A percentile compares a stretch with the other conserved stretches of the same genome.
Evolutionary conservation across 1,284 basidiomycete species (phyloP).

Genomic region (Paramarasmius palmivorus): DNA sequence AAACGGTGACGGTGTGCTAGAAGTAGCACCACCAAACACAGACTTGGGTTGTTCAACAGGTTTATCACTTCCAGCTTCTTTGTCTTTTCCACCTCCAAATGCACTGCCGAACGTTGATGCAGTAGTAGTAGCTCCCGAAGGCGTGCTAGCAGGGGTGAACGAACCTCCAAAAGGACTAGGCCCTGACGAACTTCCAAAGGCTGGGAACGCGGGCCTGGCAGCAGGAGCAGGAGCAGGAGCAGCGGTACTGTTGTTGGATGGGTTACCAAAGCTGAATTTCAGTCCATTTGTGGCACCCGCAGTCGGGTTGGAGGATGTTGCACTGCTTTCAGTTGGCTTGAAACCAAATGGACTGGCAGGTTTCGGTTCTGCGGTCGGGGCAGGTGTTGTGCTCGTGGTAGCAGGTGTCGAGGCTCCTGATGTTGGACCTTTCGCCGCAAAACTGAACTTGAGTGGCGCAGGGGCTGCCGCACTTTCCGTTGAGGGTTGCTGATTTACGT

Average conservation of each 20-base stretch:
- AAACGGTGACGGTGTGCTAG: neutral
- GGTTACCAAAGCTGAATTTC: slow-evolving; percentile 13
- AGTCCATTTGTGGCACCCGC: neutral
- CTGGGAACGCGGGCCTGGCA: neutral
- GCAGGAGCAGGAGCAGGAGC: neutral
- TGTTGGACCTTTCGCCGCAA: slow-evolving; percentile 16
- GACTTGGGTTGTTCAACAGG: slow-evolving; percentile 15
- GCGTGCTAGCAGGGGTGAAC: neutral
- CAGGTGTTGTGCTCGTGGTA: neutral
- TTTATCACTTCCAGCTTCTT: slow-evolving; percentile 12
- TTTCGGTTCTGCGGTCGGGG: neutral
- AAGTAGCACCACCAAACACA: neutral
- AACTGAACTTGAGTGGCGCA: slow-evolving; percentile 12
- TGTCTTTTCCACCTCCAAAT: slow-evolving; percentile 3
- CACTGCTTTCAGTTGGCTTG: neutral
- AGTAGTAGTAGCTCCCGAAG: neutral
- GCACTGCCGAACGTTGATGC: neutral
- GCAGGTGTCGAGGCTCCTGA: slow-evolving; percentile 17
- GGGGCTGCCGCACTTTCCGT: neutral
- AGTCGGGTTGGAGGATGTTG: neutral
- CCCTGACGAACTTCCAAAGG: neutral
- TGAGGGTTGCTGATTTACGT: neutral
- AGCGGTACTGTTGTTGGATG: neutral
- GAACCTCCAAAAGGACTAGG: neutral
- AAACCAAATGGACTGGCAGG: neutral